Base-by-base conservation (phyloP, 2,329 filamentous ascomycete species). In the Exserohilum rostratum region DNA sequence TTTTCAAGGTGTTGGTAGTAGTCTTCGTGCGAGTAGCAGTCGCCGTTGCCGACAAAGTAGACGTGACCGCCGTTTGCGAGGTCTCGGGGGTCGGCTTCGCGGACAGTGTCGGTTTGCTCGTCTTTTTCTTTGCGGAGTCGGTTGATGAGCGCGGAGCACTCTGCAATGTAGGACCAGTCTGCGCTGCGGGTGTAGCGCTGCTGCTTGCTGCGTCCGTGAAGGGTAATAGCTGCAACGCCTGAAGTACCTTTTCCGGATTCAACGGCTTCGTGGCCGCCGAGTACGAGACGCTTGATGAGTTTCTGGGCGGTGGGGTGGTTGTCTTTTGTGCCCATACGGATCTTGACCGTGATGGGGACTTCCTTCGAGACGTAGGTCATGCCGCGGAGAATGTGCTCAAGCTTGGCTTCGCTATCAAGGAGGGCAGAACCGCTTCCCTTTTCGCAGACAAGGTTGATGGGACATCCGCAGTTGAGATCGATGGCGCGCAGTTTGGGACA, bases 401-500 rank as follows among this genome's bases (percentile, higher is more conserved):
- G 80, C 77, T 97, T 98, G 53, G 87, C 87, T 27, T 86, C 90
- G 49, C 88, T 83, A 68, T 99, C 95, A n/a, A 99, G 86, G 13
- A 99, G 85, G 1, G 91, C 93, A 17, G 93, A 96, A 3, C 95
- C 95, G 35, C 90, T 91, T 46, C 95, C 95, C 40, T 89, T 84
- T 66, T 92, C 87, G 80, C 87, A 98, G 46, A 99, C 88, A 65
- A 97, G 85, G 72, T 99, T 95, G 70, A 99, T 97, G 3, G 95
- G 95, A 71, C 95, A 99, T 39, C 95, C 95, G 68, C 93, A 98
- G 80, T 99, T 99, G 64, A 99, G 81, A 70, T 99, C 95, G 61
- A 99, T 90, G 34, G 96, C 86, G 31, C 95, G 90, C 17, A 99
- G 83, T 66, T 91, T 86, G 3, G 95, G 93, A 53, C 93, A 87